These are phyloP conservation scores for Berkeleyomyces rouxiae DNA, from an alignment of 2,329 filamentous ascomycete genomes.

Conservation along the genomic window DNA sequence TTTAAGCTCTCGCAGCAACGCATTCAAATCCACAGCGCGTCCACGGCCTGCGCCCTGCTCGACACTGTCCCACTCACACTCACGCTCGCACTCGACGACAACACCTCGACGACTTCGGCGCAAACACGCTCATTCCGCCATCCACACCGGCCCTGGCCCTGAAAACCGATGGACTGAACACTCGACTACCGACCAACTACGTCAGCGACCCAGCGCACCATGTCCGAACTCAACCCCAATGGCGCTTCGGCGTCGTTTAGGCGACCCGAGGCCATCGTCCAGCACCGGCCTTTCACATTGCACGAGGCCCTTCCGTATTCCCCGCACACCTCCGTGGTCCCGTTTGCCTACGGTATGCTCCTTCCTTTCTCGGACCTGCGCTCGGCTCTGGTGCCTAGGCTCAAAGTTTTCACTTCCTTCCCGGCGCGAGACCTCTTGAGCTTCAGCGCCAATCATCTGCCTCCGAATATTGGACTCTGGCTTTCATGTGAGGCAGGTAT, in stretches of 20 bases:
- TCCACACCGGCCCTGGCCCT: neutral
- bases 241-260: slow-evolving; percentile 9
- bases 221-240: slow-evolving; percentile 8
- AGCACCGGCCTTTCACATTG: slow-evolving; percentile 39
- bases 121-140: neutral
- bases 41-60: neutral
- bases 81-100: neutral
- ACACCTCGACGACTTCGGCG: neutral
- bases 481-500: slow-evolving; percentile 9
- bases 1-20: slow-evolving; percentile 2
- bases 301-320: slow-evolving; percentile 69
- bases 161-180: neutral
- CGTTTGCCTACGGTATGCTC: slow-evolving; percentile 52
- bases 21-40: neutral
- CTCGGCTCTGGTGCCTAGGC: neutral
- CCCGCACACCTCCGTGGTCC: slow-evolving; percentile 63
- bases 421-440: neutral
- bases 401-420: neutral
- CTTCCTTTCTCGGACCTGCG: neutral
- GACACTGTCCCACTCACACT: neutral
- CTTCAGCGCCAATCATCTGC: neutral
- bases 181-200: neutral
- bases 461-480: neutral
- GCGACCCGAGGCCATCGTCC: slow-evolving; percentile 7
- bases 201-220: neutral